Conservation (phyloP, 345 rosid species). For the Melaleuca quinquenervia region DNA sequence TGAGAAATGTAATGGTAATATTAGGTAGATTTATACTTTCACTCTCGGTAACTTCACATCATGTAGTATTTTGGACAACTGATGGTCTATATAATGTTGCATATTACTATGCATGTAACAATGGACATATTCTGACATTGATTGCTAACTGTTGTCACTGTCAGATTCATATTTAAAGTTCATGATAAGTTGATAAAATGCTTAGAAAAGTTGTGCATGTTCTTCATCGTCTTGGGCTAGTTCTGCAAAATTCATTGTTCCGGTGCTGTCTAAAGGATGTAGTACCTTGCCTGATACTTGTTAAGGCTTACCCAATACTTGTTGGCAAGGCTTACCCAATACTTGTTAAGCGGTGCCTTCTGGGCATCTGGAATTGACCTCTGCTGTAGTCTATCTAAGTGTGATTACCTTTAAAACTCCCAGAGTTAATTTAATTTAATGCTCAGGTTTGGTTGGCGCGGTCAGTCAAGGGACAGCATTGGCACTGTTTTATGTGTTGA, state of each 20-base stretch:
- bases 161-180: not conserved
- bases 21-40: not conserved
- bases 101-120: not conserved
- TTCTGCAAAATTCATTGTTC: not conserved
- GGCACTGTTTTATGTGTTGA: slow-evolving; percentile 97
- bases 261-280: not conserved
- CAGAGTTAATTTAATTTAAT: slow-evolving; percentile 8
- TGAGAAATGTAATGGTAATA: not conserved
- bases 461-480: slow-evolving; percentile 79
- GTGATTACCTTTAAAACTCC: not conserved
- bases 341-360: not conserved
- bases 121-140: not conserved
- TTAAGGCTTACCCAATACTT: not conserved
- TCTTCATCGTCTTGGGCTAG: not conserved
- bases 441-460: slow-evolving; percentile 89
- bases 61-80: not conserved
- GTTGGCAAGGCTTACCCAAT: not conserved
- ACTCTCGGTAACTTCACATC: not conserved
- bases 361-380: not conserved
- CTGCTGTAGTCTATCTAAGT: not conserved
- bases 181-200: not conserved
- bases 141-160: not conserved
- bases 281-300: not conserved
- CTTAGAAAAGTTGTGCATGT: not conserved
- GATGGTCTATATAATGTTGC: not conserved